Base-by-base conservation (phyloP, 768 basidiomycete genomes). In the Tricholoma terreum region DNA sequence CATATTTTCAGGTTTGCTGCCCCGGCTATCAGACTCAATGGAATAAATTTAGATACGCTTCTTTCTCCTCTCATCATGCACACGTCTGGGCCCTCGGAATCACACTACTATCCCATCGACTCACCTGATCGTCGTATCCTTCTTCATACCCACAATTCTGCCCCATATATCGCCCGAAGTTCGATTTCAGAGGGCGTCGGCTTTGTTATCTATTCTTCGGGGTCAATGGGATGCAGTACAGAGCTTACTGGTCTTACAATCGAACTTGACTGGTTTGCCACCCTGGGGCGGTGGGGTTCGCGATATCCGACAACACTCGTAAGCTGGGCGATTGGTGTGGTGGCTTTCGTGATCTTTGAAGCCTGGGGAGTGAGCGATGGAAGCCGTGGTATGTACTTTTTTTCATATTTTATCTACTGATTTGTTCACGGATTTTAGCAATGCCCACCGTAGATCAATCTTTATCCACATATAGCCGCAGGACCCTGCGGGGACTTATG, bases 281-380 rank as follows among this genome's bases (percentile, higher is more conserved):
- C 87, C 1, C 57, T 92, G 6, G 91, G 90, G 2, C 79, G 89
- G 35, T 80, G 84, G 69, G 84, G 85, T 1, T 74, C 85, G 15
- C 79, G 96, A 21, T 98, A 92, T 72, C 81, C 87, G 48, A 86
- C 84, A 31, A 85, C 86, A 2, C 63, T 90, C 0, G 75, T 86
- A 3, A 80, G 81, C 24, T 97, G 94, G 89, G 78, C 85, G 2
- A 73, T 88, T 2, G 92, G 89, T 4, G 71, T 92, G n/a, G 81
- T 85, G 1, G 75, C 81, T 4, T 61, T 90, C 14, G 64, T 86
- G 0, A 54, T 89, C 19, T 86, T 82, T 61, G 69, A 77, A 33
- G 79, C 78, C 6, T 85, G 82, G 83, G 68, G 67, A n/a, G 55
- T 61, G 40, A 63, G 64, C 31, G 76, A 77, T 55, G 54, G 60